A percentile compares a stretch with the other conserved stretches of the same genome.
Conservation (phyloP, 148 eudicot genomes). For the Vaccinium corymbosum region DNA sequence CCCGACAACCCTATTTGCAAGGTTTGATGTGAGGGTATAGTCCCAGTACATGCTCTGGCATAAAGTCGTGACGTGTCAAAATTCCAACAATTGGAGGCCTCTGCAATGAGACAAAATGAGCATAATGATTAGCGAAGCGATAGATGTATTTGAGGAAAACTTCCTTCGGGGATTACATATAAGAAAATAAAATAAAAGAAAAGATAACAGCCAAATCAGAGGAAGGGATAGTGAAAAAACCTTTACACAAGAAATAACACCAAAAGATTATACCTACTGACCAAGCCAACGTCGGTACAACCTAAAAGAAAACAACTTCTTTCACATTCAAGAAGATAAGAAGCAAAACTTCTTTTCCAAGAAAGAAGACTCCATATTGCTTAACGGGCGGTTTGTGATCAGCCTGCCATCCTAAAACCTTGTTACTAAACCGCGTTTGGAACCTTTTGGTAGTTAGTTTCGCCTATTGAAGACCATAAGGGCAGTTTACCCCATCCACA, state of each 20-base stretch:
- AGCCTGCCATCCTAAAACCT: not conserved
- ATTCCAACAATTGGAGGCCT: conserved; percentile 61
- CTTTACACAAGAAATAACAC: not conserved
- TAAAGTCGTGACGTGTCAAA: conserved; percentile 70
- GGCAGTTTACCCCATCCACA: not conserved
- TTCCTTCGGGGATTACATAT: not conserved
- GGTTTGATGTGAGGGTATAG: conserved; percentile 43
- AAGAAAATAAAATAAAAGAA: not conserved
- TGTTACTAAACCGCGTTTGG: not conserved
- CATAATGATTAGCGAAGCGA: not conserved
- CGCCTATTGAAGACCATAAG: not conserved
- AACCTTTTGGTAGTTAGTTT: not conserved
- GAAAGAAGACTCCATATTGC: not conserved
- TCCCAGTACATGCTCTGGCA: conserved; percentile 62
- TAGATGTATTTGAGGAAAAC: not conserved
- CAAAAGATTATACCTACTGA: not conserved
- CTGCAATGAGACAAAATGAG: conserved; percentile 31
- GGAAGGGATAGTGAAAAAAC: not conserved
- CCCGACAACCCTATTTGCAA: conserved; percentile 28
- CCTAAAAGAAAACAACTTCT: not conserved
- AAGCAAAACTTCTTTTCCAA: not conserved
- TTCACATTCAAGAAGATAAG: not conserved
- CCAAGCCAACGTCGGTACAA: conserved; percentile 1
- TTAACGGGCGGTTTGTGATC: not conserved
- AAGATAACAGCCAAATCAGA: not conserved